These are phyloP conservation scores for Psilocybe mexicana DNA, from an alignment of 1,284 basidiomycete genomes.

Conservation along the genomic window DNA sequence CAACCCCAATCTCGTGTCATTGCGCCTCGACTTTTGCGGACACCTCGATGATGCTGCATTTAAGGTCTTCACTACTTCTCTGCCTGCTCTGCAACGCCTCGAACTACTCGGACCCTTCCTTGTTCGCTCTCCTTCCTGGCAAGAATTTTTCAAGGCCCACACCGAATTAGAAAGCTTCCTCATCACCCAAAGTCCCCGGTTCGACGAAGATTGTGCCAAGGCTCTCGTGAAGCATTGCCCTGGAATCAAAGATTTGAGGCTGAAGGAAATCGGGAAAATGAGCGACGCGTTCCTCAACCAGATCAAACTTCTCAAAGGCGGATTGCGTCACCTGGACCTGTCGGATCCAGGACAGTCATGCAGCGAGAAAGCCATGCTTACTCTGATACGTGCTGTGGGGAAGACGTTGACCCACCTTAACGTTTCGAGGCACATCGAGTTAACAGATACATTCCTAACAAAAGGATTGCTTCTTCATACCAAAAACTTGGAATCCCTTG, in stretches of 20 bases:
- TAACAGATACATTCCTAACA: constrained; percentile 68
- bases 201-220: constrained; percentile 74
- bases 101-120: constrained; percentile 91
- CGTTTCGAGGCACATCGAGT: constrained; percentile 60
- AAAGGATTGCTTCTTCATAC: constrained; percentile 63
- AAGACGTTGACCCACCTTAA: constrained; percentile 50
- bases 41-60: constrained; percentile 76
- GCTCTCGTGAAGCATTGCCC: constrained; percentile 66
- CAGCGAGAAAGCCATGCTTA: constrained; percentile 59
- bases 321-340: constrained; percentile 61
- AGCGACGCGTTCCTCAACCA: constrained; percentile 61
- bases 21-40: constrained; percentile 89
- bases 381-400: constrained; percentile 56
- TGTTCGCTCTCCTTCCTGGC: constrained; percentile 78
- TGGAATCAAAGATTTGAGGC: constrained; percentile 65
- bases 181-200: constrained; percentile 86
- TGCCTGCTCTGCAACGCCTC: constrained; percentile 69
- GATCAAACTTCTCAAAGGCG: constrained; percentile 46
- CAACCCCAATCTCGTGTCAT: constrained; percentile 76
- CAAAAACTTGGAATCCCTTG: constrained; percentile 54
- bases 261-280: constrained; percentile 81
- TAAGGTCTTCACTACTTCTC: constrained; percentile 59
- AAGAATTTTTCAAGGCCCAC: constrained; percentile 68
- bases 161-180: constrained; percentile 70
- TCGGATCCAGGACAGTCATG: constrained; percentile 54